Evolutionary conservation across 1,139 yeast genomes (phyloP), one percentile per base, ranked within the genome.

Genomic region (Yamadazyma buinensis): DNA sequence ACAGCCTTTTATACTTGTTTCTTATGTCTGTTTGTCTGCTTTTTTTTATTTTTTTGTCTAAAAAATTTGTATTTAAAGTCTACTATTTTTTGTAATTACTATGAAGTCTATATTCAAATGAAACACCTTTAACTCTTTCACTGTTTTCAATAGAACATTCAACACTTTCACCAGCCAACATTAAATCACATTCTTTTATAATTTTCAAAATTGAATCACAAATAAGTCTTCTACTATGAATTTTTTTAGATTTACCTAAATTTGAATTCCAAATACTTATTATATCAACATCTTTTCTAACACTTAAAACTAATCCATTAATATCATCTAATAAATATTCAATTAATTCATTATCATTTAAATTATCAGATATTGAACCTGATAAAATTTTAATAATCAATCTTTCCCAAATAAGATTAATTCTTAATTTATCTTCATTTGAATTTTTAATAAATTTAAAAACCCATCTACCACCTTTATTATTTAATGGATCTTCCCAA

Each of bases 401-500:
- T 36, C 80, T 54, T 52, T 75, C 80, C 80, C 80, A 75, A 33
- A 75, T 65, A 36, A 74, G 56, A 22, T 64, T 54, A 19, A 68
- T 59, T 37, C 77, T 54, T 37, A 54, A 57, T 17, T 7, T 17
- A 7, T 46, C 57, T 23, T 33, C 48, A 32, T 42, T 42, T n/a
- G 39, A 34, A 26, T 35, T 26, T 27, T 71, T 61, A 43, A 54
- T 56, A 49, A 78, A 67, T 40, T 80, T 64, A 46, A 77, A 71
- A 24, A 75, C 72, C 85, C 85, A 80, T 47, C 84, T 66, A 3
- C 87, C 87, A 27, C 86, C 86, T 35, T 67, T 62, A 31, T 70
- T 57, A 50, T 80, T 80, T 37, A 69, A 63, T 2, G 85, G 83
- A 49, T 80, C 86, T 52, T 80, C 86, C 84, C 86, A 80, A 38